Evolutionary conservation across 306 rosid genomes (phyloP).

Genomic region (Rosa persica): DNA sequence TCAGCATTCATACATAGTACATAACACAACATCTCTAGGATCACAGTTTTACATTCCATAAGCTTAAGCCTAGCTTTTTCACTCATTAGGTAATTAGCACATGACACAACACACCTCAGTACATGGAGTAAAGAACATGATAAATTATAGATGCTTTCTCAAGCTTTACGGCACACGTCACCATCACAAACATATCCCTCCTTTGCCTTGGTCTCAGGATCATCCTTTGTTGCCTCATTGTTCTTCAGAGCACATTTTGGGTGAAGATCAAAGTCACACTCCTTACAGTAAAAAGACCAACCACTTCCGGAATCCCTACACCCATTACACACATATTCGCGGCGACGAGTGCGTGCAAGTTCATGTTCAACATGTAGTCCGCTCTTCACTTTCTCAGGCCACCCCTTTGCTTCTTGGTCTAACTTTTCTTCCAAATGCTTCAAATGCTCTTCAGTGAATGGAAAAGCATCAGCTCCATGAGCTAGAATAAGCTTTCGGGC

Average conservation of each 20-base stretch:
- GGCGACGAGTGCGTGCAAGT: constrained; percentile 13
- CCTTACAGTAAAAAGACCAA: constrained; percentile 38
- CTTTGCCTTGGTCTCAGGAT: constrained; percentile 6
- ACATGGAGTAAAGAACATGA: neutral
- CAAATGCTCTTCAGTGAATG: constrained; percentile 41
- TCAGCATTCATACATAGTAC: neutral
- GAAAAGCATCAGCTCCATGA: constrained; percentile 48
- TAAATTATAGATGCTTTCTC: neutral
- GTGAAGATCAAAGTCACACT: constrained; percentile 50
- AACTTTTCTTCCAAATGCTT: constrained; percentile 31
- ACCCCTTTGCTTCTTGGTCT: constrained; percentile 33
- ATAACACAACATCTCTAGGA: constrained; percentile 1
- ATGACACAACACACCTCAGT: neutral
- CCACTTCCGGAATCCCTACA: constrained; percentile 32
- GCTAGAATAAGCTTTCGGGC: constrained; percentile 27
- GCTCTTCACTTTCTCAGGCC: constrained; percentile 49
- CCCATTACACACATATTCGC: constrained; percentile 23
- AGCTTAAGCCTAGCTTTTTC: neutral
- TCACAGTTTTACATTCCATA: neutral
- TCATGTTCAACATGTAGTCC: constrained; percentile 39
- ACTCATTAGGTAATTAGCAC: neutral
- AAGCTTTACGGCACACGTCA: constrained; percentile 41
- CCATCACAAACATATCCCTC: constrained; percentile 43
- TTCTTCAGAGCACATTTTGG: constrained; percentile 47
- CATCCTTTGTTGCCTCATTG: constrained; percentile 20